Evolutionary conservation across 371 early-diverging fungal genomes (phyloP).

Genomic region (Thermomucor indicae-seudaticae): DNA sequence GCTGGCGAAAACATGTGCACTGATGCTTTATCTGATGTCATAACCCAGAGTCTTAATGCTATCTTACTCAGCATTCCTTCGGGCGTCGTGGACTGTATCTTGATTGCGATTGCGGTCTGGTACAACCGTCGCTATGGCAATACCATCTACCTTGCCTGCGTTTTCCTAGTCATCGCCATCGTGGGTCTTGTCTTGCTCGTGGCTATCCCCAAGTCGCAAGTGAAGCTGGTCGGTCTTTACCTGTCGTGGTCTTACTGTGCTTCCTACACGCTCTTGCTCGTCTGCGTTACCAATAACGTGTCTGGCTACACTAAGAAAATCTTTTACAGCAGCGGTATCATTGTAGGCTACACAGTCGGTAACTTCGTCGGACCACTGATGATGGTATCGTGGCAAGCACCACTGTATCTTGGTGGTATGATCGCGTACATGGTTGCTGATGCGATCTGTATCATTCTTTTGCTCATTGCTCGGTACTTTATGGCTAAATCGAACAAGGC

Average conservation of each 20-base stretch:
- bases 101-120: slow-evolving; percentile 29
- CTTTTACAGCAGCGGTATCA: slow-evolving; percentile 14
- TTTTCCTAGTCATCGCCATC: slow-evolving; percentile 17
- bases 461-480: slow-evolving; percentile 11
- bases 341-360: slow-evolving; percentile 19
- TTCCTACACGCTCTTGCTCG: slow-evolving; percentile 17
- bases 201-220: slow-evolving; percentile 31
- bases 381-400: slow-evolving; percentile 12
- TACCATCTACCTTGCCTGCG: slow-evolving; percentile 23
- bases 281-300: slow-evolving; percentile 20
- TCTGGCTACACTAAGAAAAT: slow-evolving; percentile 31
- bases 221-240: slow-evolving; percentile 30
- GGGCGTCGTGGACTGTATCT: slow-evolving; percentile 26
- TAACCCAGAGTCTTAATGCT: slow-evolving; percentile 21
- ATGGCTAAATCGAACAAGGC: slow-evolving; percentile 15
- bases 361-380: slow-evolving; percentile 22
- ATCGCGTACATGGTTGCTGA: slow-evolving; percentile 11
- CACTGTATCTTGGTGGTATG: slow-evolving; percentile 11
- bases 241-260: slow-evolving; percentile 28
- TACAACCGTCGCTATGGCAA: slow-evolving; percentile 29
- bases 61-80: slow-evolving; percentile 37
- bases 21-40: not conserved
- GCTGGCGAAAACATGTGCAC: not conserved
- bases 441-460: slow-evolving; percentile 4
- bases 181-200: slow-evolving; percentile 32